Base-by-base conservation (phyloP, 148 eudicot species). In the Selenicereus undatus region DNA sequence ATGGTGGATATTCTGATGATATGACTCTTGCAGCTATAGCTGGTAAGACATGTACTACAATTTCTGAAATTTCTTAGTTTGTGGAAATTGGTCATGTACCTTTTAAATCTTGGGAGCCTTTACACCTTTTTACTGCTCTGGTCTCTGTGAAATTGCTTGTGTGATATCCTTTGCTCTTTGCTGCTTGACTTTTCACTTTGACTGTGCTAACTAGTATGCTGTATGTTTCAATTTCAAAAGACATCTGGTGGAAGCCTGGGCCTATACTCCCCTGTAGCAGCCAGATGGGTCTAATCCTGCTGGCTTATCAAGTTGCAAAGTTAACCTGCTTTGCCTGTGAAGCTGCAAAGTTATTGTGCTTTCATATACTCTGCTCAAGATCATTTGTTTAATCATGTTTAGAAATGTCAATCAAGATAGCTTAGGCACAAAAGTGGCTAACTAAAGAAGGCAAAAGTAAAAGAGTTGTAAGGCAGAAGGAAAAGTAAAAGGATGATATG, bases 11-110 rank as follows among this genome's bases (percentile, higher is more conserved):
- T 82, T 96, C 99, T 76, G 99, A 96, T 86, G 99, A 93, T 87
- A 96, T 96, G 99, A 96, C 99, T 84, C 99, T 96, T 87, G 99
- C 99, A 51, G 99, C 99, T 85, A 93, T 95, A 81, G 84, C 98
- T 60, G 99, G 98, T 93, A 91, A 73, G 60, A 66, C 50, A 12
- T 76, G 54, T 22, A 21, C 43, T 48, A 21, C 73, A 64, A 71
- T 64, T 12, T 70, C 50, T 11, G 10, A 18, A 27, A 26, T 26
- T 27, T 12, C 13, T 66, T 66, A 4, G 12, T 60, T 26, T 72
- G 13, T 26, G 24, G 51, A 7, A 43, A 26, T 75, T 11, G 11
- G 18, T 75, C 20, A 11, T 22, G 11, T 82, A 58, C 69, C 54
- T 48, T 11, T 7, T 83, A 50, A 51, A 50, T 78, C 39, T 66